These are phyloP conservation scores for Tolypocladium ophioglossoides DNA, from an alignment of 2,329 filamentous ascomycete genomes.

Conservation along the genomic window DNA sequence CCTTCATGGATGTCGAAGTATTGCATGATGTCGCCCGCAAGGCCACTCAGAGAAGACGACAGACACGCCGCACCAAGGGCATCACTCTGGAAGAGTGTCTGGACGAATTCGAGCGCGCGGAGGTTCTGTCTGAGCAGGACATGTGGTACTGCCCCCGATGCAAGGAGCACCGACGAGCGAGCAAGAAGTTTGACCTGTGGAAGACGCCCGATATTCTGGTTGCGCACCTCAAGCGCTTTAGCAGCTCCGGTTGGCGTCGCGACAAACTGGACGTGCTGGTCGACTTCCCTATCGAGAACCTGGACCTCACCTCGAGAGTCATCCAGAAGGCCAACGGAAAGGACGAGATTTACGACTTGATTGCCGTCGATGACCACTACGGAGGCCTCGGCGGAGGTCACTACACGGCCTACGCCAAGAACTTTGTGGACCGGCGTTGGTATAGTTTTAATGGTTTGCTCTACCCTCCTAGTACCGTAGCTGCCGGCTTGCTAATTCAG, in stretches of 20 bases:
- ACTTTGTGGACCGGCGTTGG: slow-evolving; percentile 82
- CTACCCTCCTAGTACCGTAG: neutral
- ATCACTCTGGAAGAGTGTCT: slow-evolving; percentile 84
- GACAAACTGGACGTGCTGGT: slow-evolving; percentile 89
- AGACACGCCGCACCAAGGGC: slow-evolving; percentile 46
- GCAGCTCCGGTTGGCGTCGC: slow-evolving; percentile 66
- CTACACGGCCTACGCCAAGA: slow-evolving; percentile 91
- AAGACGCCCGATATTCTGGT: slow-evolving; percentile 91
- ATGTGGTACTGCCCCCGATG: slow-evolving; percentile 96
- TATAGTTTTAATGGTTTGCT: slow-evolving; percentile 87
- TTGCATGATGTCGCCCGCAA: slow-evolving; percentile 55
- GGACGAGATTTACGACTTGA: slow-evolving; percentile 78
- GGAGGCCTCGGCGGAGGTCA: slow-evolving; percentile 90
- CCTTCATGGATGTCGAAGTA: slow-evolving; percentile 41
- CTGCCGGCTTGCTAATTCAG: neutral
- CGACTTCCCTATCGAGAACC: slow-evolving; percentile 79
- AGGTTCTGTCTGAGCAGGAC: slow-evolving; percentile 88
- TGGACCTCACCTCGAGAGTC: slow-evolving; percentile 74
- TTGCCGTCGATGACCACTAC: slow-evolving; percentile 93
- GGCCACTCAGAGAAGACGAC: slow-evolving; percentile 51
- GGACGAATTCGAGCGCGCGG: slow-evolving; percentile 87
- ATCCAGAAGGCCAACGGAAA: slow-evolving; percentile 73
- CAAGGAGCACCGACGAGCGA: slow-evolving; percentile 85
- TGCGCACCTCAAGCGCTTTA: slow-evolving; percentile 92
- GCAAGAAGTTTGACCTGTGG: slow-evolving; percentile 96